Evolutionary conservation across 2,329 filamentous ascomycete genomes (phyloP).

Genomic region (Cordyceps cicadae): DNA sequence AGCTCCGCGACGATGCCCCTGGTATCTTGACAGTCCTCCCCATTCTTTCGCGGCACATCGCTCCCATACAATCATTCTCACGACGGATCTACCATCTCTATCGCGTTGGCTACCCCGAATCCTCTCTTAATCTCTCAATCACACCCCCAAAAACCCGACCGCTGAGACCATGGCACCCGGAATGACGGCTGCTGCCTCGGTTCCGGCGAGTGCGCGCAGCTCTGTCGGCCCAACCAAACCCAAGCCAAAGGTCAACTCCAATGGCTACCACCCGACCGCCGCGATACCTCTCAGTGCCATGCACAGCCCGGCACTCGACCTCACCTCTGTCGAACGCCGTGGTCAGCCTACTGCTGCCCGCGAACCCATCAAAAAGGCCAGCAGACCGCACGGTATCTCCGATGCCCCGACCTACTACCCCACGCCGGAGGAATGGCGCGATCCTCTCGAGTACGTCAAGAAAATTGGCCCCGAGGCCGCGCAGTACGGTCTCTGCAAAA

Average conservation of each 20-base stretch:
- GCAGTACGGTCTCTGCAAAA: slow-evolving; percentile 88
- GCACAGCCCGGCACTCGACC: slow-evolving; percentile 60
- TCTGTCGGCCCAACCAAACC: slow-evolving; percentile 29
- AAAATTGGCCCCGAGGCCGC: slow-evolving; percentile 82
- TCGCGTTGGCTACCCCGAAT: not conserved
- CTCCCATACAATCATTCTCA: not conserved
- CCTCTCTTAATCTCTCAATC: not conserved
- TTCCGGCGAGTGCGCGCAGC: slow-evolving; percentile 7
- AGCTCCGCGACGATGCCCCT: slow-evolving; percentile 12
- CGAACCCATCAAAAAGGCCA: slow-evolving; percentile 68
- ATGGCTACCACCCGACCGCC: slow-evolving; percentile 42
- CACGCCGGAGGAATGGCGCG: slow-evolving; percentile 87
- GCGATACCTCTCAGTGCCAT: slow-evolving; percentile 48
- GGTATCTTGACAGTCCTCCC: slow-evolving; percentile 4
- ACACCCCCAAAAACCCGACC: not conserved
- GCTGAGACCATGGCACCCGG: slow-evolving; percentile 6
- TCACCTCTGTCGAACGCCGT: slow-evolving; percentile 84
- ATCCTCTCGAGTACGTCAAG: slow-evolving; percentile 86
- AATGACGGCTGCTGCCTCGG: slow-evolving; percentile 5
- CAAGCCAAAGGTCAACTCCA: slow-evolving; percentile 46
- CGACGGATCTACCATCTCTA: not conserved
- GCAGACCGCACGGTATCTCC: slow-evolving; percentile 72
- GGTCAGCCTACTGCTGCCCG: slow-evolving; percentile 70
- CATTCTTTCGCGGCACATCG: slow-evolving; percentile 5
- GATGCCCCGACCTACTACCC: slow-evolving; percentile 89